Evolutionary conservation across 23 red algal species (phyloP).

Genomic region (Pyropia yezoensis): DNA sequence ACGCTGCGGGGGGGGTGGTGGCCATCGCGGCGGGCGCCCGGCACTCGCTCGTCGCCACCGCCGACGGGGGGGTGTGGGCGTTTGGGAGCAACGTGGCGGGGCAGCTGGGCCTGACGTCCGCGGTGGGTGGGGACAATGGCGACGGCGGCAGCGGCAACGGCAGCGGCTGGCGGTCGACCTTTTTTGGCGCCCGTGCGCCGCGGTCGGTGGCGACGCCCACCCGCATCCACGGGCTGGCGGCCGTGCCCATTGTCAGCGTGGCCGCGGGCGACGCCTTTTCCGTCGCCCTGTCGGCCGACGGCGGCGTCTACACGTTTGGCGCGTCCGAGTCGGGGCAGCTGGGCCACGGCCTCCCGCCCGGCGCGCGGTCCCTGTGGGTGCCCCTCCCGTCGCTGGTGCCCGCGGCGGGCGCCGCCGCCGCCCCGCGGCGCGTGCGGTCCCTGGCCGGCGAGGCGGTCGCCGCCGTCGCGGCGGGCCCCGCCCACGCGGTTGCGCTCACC

Average conservation of each 20-base stretch:
- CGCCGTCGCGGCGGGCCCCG: conserved; percentile 7
- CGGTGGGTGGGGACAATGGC: background rate
- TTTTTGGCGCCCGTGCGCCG: background rate
- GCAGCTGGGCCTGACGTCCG: conserved; percentile 26
- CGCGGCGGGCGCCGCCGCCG: background rate
- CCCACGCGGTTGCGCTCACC: conserved; percentile 14
- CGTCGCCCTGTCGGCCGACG: conserved; percentile 18
- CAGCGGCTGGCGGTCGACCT: background rate
- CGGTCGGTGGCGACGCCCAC: conserved; percentile 1
- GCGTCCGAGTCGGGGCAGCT: conserved; percentile 8
- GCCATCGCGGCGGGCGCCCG: conserved; percentile 16
- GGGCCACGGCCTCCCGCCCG: background rate
- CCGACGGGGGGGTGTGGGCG: conserved; percentile 22
- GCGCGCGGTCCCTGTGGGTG: background rate
- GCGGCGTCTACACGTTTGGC: conserved; percentile 36
- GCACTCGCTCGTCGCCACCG: conserved; percentile 8
- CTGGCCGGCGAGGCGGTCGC: conserved; percentile 2
- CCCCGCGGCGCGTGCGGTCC: conserved; percentile 10
- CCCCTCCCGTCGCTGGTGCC: background rate
- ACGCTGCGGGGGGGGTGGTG: background rate
- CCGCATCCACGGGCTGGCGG: conserved; percentile 1
- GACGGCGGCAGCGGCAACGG: no score
- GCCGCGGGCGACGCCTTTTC: conserved; percentile 43
- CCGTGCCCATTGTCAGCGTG: conserved; percentile 1
- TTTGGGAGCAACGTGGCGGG: conserved; percentile 24